A percentile compares a stretch with the other conserved stretches of the same genome.
Evolutionary conservation across 2,329 filamentous ascomycete genomes (phyloP).

Genomic region (Claviceps maximensis): DNA sequence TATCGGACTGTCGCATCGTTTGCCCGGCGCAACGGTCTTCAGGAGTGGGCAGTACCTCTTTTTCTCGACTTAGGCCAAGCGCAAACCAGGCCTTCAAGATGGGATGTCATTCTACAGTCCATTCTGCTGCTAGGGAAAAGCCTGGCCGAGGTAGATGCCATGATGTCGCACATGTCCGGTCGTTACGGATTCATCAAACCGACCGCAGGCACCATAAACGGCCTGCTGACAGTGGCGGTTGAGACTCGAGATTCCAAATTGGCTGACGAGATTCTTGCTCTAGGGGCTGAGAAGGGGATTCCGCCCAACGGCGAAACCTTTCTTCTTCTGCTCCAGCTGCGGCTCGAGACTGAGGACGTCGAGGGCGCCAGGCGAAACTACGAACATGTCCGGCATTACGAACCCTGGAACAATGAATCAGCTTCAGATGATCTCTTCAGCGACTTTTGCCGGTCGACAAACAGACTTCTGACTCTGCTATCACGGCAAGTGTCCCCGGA

Average conservation of each 20-base stretch:
- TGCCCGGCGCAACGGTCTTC: constrained; percentile 43
- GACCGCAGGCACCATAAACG: constrained; percentile 62
- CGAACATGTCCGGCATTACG: constrained; percentile 25
- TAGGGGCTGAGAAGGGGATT: constrained; percentile 54
- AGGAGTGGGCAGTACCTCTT: constrained; percentile 48
- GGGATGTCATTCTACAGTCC: constrained; percentile 65
- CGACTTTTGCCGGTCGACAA: constrained; percentile 51
- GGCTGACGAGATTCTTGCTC: constrained; percentile 57
- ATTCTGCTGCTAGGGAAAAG: constrained; percentile 55
- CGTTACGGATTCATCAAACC: constrained; percentile 39
- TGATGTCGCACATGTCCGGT: constrained; percentile 60
- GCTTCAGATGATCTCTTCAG: constrained; percentile 32
- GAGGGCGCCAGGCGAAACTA: constrained; percentile 56
- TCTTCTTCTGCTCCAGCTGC: constrained; percentile 63
- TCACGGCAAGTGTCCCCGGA: constrained; percentile 47
- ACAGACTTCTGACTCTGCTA: constrained; percentile 58
- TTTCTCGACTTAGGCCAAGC: constrained; percentile 39
- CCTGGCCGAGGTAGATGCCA: constrained; percentile 34
- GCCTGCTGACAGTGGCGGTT: constrained; percentile 59
- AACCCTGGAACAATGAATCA: constrained; percentile 25
- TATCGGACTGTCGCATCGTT: constrained; percentile 28
- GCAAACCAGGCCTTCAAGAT: constrained; percentile 39
- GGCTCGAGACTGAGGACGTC: constrained; percentile 59
- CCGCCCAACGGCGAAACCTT: constrained; percentile 56
- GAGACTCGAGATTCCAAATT: constrained; percentile 55